Percentiles rank a stretch among this genome's conserved stretches.
phyloP scores from a whole-genome alignment of 768 basidiomycete genomes.

The Mycena amicta region DNA sequence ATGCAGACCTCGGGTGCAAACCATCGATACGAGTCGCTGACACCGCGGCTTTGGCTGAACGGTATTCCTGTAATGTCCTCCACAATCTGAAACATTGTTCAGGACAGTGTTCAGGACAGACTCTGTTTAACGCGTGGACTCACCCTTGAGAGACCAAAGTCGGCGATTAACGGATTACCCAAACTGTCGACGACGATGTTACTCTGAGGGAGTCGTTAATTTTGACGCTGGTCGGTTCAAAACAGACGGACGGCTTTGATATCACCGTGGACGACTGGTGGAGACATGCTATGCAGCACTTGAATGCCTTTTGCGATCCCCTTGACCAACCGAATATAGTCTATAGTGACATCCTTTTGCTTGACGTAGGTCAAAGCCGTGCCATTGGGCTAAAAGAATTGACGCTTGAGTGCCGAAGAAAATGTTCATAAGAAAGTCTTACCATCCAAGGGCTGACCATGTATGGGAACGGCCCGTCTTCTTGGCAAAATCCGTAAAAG shows the following conservation, averaged over 20 bases:
- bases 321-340: constrained; percentile 48
- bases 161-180: constrained; percentile 54
- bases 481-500: constrained; percentile 44
- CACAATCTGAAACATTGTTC: constrained; percentile 41
- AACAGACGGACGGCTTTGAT: constrained; percentile 50
- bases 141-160: constrained; percentile 61
- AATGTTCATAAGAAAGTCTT: not conserved
- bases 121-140: not conserved
- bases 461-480: constrained; percentile 53
- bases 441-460: constrained; percentile 56
- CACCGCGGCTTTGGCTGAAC: constrained; percentile 54
- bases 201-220: constrained; percentile 34
- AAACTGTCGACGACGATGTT: constrained; percentile 49
- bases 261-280: constrained; percentile 58
- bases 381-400: constrained; percentile 36
- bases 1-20: constrained; percentile 59
- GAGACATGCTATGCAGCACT: constrained; percentile 52
- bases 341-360: constrained; percentile 36
- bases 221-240: no score
- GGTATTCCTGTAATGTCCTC: constrained; percentile 61
- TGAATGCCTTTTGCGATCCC: constrained; percentile 49
- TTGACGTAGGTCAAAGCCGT: constrained; percentile 51
- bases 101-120: not conserved
- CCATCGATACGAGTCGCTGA: constrained; percentile 51
- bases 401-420: not conserved